Conservation (phyloP, 805 yeast species). For the Pichia scutulata region DNA sequence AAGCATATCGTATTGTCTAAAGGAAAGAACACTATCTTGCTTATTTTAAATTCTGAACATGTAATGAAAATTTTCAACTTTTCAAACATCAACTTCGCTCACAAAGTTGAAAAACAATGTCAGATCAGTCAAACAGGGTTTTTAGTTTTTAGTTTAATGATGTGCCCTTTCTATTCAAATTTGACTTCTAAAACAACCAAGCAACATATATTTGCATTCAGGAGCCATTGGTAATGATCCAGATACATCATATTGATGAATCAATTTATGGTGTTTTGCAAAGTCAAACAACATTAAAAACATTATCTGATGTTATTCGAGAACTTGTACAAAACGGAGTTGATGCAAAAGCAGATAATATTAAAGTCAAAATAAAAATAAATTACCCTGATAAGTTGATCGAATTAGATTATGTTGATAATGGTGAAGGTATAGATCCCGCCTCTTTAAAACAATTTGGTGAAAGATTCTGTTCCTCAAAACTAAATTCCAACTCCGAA, state of each 20-base stretch:
- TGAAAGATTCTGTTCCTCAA: slow-evolving; percentile 46
- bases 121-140: not conserved
- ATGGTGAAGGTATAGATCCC: slow-evolving; percentile 62
- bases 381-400: slow-evolving; percentile 20
- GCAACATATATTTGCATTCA: too few relatives aligned
- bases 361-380: slow-evolving; percentile 22
- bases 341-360: slow-evolving; percentile 41
- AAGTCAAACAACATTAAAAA: slow-evolving; percentile 28
- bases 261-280: slow-evolving; percentile 2
- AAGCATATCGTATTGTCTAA: not conserved
- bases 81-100: not conserved
- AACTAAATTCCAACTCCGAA: slow-evolving; percentile 24
- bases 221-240: not conserved
- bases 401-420: slow-evolving; percentile 44
- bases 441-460: slow-evolving; percentile 44
- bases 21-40: not conserved
- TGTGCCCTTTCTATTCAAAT: not conserved
- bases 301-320: slow-evolving; percentile 35
- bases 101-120: not conserved
- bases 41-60: too few relatives aligned
- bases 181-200: not conserved
- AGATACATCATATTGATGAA: slow-evolving; percentile 2
- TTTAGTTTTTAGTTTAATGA: not conserved
- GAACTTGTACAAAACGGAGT: slow-evolving; percentile 49
- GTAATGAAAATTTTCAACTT: too few relatives aligned